Conservation (phyloP, 257 asterid genomes). For the Solanum sejunctum region DNA sequence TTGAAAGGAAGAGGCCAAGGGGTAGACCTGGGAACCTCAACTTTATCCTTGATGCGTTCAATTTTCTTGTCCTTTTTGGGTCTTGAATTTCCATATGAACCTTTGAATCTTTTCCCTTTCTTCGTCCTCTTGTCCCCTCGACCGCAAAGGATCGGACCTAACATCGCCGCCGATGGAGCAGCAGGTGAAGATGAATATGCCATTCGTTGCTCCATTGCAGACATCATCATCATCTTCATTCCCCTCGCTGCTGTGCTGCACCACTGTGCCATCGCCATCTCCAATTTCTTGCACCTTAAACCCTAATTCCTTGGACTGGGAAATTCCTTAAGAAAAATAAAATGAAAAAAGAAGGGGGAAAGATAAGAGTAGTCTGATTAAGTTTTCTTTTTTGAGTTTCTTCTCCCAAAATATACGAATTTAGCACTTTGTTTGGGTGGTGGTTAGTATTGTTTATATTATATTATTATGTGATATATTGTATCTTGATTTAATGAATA, state of each 20-base stretch:
- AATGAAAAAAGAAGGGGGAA: background rate
- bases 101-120: slow-evolving; percentile 79
- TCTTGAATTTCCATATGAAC: slow-evolving; percentile 58
- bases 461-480: no score
- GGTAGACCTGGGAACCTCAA: slow-evolving; percentile 84
- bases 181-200: slow-evolving; percentile 17
- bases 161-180: slow-evolving; percentile 11
- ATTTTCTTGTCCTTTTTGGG: slow-evolving; percentile 64
- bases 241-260: slow-evolving; percentile 32
- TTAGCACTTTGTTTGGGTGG: background rate
- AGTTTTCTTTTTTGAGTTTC: background rate
- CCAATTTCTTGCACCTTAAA: slow-evolving; percentile 10
- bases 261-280: slow-evolving; percentile 47
- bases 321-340: background rate
- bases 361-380: background rate
- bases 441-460: no score
- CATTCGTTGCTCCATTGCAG: slow-evolving; percentile 22
- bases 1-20: slow-evolving; percentile 97
- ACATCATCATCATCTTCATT: background rate
- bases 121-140: slow-evolving; percentile 81
- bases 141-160: slow-evolving; percentile 50
- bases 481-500: no score
- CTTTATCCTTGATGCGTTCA: slow-evolving; percentile 66
- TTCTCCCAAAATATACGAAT: background rate
- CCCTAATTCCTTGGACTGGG: slow-evolving; percentile 20